Conservation (phyloP, 495 filamentous ascomycete species). For the Aspergillus cristatus region DNA sequence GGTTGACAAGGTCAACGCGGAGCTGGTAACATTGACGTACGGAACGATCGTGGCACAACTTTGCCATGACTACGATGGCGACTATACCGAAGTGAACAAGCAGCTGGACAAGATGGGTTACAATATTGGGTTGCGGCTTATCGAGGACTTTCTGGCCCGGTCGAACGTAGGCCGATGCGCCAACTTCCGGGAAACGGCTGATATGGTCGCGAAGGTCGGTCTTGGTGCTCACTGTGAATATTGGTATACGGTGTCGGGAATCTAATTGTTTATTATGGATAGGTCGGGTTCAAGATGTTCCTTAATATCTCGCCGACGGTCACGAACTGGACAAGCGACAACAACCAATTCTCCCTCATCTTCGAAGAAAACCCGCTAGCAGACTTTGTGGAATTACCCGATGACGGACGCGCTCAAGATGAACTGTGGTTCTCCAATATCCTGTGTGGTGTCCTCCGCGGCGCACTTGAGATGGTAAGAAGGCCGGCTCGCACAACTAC, state of each 20-base stretch:
- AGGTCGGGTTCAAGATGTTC: slow-evolving; percentile 99
- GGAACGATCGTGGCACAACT: slow-evolving; percentile 95
- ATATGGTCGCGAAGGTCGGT: slow-evolving; percentile 87
- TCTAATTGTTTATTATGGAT: too few relatives aligned
- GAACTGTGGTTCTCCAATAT: slow-evolving; percentile 99
- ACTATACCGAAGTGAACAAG: slow-evolving; percentile 90
- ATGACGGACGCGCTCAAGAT: slow-evolving; percentile 91
- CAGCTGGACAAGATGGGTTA: slow-evolving; percentile 99
- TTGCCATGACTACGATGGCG: slow-evolving; percentile 87
- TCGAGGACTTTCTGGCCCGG: slow-evolving; percentile 96
- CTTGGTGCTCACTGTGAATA: background rate
- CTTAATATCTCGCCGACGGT: slow-evolving; percentile 94
- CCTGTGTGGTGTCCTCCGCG: slow-evolving; percentile 83
- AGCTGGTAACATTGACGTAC: slow-evolving; percentile 94
- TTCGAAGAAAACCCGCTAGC: slow-evolving; percentile 96
- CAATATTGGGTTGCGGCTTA: slow-evolving; percentile 91
- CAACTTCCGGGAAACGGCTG: slow-evolving; percentile 91
- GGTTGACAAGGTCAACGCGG: slow-evolving; percentile 73
- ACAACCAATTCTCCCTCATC: slow-evolving; percentile 88
- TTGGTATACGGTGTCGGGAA: background rate
- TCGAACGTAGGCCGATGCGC: slow-evolving; percentile 79
- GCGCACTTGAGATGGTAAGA: slow-evolving; percentile 86
- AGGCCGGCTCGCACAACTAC: background rate
- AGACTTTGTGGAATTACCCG: slow-evolving; percentile 94
- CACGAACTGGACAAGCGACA: slow-evolving; percentile 92